Base-by-base conservation (phyloP, 2,329 filamentous ascomycete genomes). In the Aspergillus fijiensis region DNA sequence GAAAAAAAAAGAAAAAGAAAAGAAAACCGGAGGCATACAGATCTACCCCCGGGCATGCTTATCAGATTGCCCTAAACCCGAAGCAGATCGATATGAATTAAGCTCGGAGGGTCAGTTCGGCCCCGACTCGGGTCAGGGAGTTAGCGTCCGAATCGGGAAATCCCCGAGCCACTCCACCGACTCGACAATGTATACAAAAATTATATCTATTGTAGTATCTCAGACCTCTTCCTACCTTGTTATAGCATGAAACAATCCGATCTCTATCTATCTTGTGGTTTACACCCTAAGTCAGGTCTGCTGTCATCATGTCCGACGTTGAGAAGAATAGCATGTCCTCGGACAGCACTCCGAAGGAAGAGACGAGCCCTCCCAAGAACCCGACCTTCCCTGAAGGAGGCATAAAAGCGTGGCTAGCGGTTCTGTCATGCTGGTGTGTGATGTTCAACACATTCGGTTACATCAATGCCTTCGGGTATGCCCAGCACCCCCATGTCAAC, bases 381-480 rank as follows among this genome's bases (percentile, higher is more conserved):
- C 54, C 59, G 45, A 61, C 49, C 7, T 72, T 68, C 54, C 70
- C 70, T 4, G 69, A 73, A 49, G 70, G 70, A 7, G 70, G 68
- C 0, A 10, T 58, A 9, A 59, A 53, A 31, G 71, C 67, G 19
- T 73, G 72, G 70, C 60, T 63, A 19, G 67, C 66, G 3, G 68
- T 71, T 3, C 16, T 63, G 1, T 65, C 66, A 54, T n/a, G 66
- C 57, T 52, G 68, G 62, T 57, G 64, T 65, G 10, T 64, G 4
- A 62, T 67, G 50, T 71, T 71, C 42, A 66, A 63, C 51, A 70
- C 68, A 3, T 73, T 74, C 59, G 69, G 69, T 9, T 68, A 67
- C 11, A 57, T 69, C 31, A 73, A 72, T 59, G 63, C 67, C 5
- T 68, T 64, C 54, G 68, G 62, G 69, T 70, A 62, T 19, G 64